Evolutionary conservation across 805 yeast genomes (phyloP).

Genomic region (Blastobotrys parvus): DNA sequence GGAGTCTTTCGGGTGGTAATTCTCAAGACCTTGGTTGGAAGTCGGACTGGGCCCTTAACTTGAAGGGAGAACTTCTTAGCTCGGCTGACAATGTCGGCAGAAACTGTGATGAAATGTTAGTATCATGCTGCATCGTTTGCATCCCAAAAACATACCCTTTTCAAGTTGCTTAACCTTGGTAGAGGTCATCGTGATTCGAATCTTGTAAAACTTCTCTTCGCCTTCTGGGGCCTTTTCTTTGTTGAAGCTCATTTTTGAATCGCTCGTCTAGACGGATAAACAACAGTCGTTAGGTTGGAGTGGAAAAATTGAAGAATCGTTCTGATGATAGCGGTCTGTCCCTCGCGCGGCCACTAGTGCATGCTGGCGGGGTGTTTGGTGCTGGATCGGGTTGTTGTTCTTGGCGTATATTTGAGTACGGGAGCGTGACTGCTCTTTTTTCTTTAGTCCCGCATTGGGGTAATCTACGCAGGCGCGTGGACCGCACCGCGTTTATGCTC

Average conservation of each 20-base stretch:
- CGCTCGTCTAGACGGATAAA: constrained; percentile 5
- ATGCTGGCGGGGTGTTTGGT: too few species aligned
- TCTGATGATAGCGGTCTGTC: too few species aligned
- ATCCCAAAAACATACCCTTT: constrained; percentile 34
- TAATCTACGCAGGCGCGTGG: too few species aligned
- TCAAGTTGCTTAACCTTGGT: constrained; percentile 98
- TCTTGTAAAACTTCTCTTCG: constrained; percentile 83
- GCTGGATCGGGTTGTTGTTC: too few species aligned
- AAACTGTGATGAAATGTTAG: constrained; percentile 39
- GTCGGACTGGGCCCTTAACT: constrained; percentile 99
- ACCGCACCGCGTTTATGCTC: too few species aligned
- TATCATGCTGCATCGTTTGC: background rate
- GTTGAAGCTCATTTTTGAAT: constrained; percentile 28
- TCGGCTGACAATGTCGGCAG: constrained; percentile 79
- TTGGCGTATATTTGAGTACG: background rate
- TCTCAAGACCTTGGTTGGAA: constrained; percentile 98
- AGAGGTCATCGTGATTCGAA: constrained; percentile 98
- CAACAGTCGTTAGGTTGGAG: background rate
- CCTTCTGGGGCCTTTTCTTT: constrained; percentile 79
- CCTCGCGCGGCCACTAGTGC: too few species aligned
- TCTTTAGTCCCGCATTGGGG: too few species aligned
- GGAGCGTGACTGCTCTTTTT: constrained; percentile 5
- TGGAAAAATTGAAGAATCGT: too few species aligned
- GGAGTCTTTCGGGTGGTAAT: constrained; percentile 99
- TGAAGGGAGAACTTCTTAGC: constrained; percentile 74